Base-by-base conservation (phyloP, 2,329 filamentous ascomycete genomes). In the Alternaria rosae region DNA sequence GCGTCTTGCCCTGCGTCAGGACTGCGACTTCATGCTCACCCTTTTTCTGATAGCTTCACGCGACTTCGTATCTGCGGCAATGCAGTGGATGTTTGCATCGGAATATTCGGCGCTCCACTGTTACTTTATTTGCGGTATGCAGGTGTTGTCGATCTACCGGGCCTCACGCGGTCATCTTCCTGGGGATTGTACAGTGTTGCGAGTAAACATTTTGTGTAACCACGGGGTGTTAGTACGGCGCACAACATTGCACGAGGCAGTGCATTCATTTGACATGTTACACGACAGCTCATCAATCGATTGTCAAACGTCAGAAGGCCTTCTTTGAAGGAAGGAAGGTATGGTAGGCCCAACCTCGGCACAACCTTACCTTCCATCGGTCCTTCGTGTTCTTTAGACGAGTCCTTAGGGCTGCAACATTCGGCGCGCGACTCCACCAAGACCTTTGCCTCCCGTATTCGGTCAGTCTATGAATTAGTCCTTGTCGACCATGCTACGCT, bases 121-220 rank as follows among this genome's bases (percentile, higher is more conserved):
- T 12, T 38, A 13, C 20, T 9, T 51, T 25, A 15, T n/a, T 38
- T 30, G 5, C 13, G 30, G 13, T 38, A 51, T 38, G 47, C 47
- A 51, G 47, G 47, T 51, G 47, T 35, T 51, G 47, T 51, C 47
- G 47, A 51, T 51, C 47, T 35, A 38, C 47, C 20, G 30, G 47
- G 47, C 47, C 47, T 23, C 35, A 32, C 30, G n/a, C n/a, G 3
- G 20, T 25, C 28, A 25, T 17, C 47, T 32, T 51, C 17, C 47
- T 38, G 9, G 30, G 47, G 20, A 20, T 32, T 38, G 30, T 20
- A 35, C 3, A 35, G n/a, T 51, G 15, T 25, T 15, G 30, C 20
- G 20, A 12, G 30, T 38, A 8, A 2, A 6, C 5, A 6, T 13
- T 23, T 38, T 13, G 28, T 51, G 13, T 23, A 15, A 32, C 20